Conservation (phyloP, 2,329 filamentous ascomycete species). For the Scortechinia acanthostroma region DNA sequence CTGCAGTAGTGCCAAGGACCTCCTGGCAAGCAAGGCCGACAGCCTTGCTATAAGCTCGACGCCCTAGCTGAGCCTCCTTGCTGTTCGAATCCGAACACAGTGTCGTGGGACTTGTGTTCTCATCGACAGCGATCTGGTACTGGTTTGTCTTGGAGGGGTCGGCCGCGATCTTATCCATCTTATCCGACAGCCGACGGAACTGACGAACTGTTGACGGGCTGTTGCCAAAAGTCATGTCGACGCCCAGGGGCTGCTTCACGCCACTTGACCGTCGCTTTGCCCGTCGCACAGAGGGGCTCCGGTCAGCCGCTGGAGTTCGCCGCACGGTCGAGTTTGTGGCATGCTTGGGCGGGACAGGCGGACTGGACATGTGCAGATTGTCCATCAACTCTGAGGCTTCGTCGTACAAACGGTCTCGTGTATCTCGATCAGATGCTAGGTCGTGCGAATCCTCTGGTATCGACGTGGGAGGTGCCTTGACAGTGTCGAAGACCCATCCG, state of each 20-base stretch:
- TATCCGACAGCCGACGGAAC: conserved; percentile 78
- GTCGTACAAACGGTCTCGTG: conserved; percentile 47
- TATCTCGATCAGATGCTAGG: conserved; percentile 47
- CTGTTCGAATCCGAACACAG: conserved; percentile 46
- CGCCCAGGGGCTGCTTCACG: conserved; percentile 71
- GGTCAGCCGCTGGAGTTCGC: conserved; percentile 22
- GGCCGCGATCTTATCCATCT: conserved; percentile 60
- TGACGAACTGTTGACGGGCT: conserved; percentile 84
- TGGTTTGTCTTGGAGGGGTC: conserved; percentile 20
- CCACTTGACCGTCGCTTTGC: conserved; percentile 29
- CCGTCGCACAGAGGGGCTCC: conserved; percentile 15
- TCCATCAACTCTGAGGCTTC: conserved; percentile 9
- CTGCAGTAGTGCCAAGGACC: conserved; percentile 43
- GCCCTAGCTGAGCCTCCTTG: conserved; percentile 78
- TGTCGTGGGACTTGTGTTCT: conserved; percentile 34
- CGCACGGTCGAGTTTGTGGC: conserved; percentile 7
- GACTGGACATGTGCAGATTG: not conserved
- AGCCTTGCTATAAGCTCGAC: conserved; percentile 73
- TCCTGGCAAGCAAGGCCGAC: conserved; percentile 80
- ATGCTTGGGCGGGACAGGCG: not conserved
- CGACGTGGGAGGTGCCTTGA: conserved; percentile 64
- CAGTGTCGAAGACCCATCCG: conserved; percentile 92
- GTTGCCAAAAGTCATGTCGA: conserved; percentile 91
- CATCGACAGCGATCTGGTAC: conserved; percentile 24
- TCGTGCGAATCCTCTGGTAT: conserved; percentile 43